Percentiles rank a stretch among this genome's conserved stretches.
Conservation (phyloP, 2,329 filamentous ascomycete species). For the Cladosporium sp. region DNA sequence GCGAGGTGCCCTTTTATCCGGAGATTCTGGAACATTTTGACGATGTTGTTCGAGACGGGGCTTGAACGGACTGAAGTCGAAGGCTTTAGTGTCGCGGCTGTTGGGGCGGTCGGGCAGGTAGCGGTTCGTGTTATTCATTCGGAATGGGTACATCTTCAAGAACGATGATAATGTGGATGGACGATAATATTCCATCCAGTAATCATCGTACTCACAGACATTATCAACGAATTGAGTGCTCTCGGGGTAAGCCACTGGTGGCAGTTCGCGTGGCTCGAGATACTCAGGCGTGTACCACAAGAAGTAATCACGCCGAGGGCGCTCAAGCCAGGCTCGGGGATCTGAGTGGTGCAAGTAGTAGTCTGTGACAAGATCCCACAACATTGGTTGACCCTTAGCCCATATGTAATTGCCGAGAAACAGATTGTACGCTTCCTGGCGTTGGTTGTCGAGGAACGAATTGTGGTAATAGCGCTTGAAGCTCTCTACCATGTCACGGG, state of each 20-base stretch:
- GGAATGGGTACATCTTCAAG: constrained; percentile 85
- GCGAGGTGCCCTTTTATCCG: constrained; percentile 59
- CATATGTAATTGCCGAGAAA: constrained; percentile 97
- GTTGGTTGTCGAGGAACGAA: constrained; percentile 93
- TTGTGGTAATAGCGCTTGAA: constrained; percentile 99
- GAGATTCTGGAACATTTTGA: constrained; percentile 51
- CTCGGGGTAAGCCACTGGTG: constrained; percentile 38
- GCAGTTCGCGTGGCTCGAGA: constrained; percentile 60
- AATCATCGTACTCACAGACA: constrained; percentile 71
- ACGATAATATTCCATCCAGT: constrained; percentile 96
- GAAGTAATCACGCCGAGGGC: constrained; percentile 67
- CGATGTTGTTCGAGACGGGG: constrained; percentile 52
- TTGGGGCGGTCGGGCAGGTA: constrained; percentile 70
- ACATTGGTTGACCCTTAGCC: constrained; percentile 79
- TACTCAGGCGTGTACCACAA: constrained; percentile 78
- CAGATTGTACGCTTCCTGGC: constrained; percentile 95
- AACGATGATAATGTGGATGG: constrained; percentile 84
- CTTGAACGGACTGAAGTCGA: constrained; percentile 84
- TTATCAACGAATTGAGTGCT: neutral
- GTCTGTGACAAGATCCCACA: constrained; percentile 93
- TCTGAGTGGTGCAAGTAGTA: constrained; percentile 93
- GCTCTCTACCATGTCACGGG: constrained; percentile 96
- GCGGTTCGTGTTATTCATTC: constrained; percentile 83
- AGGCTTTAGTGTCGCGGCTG: constrained; percentile 59
- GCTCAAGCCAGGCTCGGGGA: constrained; percentile 67